These are phyloP conservation scores for Solanum stenotomum DNA, from an alignment of 257 asterid species.

Conservation along the genomic window DNA sequence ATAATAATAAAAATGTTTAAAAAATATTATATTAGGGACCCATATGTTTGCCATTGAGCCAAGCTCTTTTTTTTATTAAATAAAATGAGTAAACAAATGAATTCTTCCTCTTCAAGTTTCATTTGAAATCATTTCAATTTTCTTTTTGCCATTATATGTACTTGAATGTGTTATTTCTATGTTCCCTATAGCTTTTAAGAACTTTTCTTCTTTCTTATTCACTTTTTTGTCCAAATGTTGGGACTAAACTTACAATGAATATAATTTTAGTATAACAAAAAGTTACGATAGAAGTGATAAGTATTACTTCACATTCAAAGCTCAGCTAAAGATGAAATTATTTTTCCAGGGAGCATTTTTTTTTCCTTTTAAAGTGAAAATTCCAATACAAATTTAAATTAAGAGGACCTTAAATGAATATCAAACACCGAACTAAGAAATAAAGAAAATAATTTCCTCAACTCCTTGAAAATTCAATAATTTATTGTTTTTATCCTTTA, in stretches of 20 bases:
- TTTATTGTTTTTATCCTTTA: not conserved
- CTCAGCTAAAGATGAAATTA: not conserved
- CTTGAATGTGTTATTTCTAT: not conserved
- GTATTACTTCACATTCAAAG: not conserved
- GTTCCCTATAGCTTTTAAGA: not conserved
- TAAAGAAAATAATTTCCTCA: not conserved
- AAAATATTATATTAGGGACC: conserved; percentile 32
- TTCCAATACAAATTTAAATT: not conserved
- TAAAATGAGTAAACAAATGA: not conserved
- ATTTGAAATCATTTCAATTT: not conserved
- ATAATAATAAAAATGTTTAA: not conserved
- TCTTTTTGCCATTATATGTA: not conserved
- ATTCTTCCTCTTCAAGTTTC: conserved; percentile 25
- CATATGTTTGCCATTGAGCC: conserved; percentile 60
- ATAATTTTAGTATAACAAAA: not conserved
- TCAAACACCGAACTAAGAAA: not conserved
- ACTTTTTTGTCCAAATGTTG: not conserved
- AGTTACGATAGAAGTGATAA: not conserved
- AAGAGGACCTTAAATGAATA: not conserved
- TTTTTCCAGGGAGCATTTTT: fast-evolving
- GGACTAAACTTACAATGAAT: not conserved
- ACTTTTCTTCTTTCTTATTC: not conserved
- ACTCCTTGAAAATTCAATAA: not conserved
- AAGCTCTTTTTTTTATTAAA: not conserved
- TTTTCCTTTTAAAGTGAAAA: not conserved